Evolutionary conservation across 192 early-diverging fungal species (phyloP).

Genomic region (Rhizophagus prolifer): DNA sequence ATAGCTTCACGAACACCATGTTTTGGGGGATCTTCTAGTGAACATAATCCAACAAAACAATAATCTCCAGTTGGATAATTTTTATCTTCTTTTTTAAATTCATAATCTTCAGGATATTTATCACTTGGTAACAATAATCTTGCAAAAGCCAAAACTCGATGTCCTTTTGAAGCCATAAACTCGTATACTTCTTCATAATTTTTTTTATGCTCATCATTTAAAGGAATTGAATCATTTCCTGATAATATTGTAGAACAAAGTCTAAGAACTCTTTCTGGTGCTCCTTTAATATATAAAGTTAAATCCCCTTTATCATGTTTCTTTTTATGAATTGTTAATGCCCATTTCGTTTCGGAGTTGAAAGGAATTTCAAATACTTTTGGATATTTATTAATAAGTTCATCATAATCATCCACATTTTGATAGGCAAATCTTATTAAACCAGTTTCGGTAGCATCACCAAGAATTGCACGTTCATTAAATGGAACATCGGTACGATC

Average conservation of each 20-base stretch:
- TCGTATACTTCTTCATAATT: slow-evolving; percentile 79
- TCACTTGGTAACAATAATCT: slow-evolving; percentile 64
- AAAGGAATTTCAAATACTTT: slow-evolving; percentile 96
- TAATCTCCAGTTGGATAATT: slow-evolving; percentile 70
- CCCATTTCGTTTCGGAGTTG: slow-evolving; percentile 96
- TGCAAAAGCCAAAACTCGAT: slow-evolving; percentile 94
- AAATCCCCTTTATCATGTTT: slow-evolving; percentile 63
- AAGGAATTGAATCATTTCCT: slow-evolving; percentile 51
- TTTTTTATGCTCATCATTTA: slow-evolving; percentile 67
- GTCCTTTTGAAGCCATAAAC: slow-evolving; percentile 89
- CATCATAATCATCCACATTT: slow-evolving; percentile 75
- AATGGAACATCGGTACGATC: slow-evolving; percentile 88
- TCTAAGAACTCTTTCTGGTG: slow-evolving; percentile 88
- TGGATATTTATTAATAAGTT: slow-evolving; percentile 62
- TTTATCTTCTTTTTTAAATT: slow-evolving; percentile 73
- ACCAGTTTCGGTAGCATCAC: slow-evolving; percentile 95
- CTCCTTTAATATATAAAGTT: slow-evolving; percentile 90
- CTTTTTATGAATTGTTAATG: slow-evolving; percentile 85
- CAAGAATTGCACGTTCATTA: slow-evolving; percentile 75
- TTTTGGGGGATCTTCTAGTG: slow-evolving; percentile 96
- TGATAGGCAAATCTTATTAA: slow-evolving; percentile 78
- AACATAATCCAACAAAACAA: slow-evolving; percentile 82
- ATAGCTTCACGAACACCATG: slow-evolving; percentile 98
- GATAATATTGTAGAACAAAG: slow-evolving; percentile 77
- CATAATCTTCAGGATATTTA: slow-evolving; percentile 71